Base-by-base conservation (phyloP, 129 eudicot species). In the Helichrysum umbraculigerum region DNA sequence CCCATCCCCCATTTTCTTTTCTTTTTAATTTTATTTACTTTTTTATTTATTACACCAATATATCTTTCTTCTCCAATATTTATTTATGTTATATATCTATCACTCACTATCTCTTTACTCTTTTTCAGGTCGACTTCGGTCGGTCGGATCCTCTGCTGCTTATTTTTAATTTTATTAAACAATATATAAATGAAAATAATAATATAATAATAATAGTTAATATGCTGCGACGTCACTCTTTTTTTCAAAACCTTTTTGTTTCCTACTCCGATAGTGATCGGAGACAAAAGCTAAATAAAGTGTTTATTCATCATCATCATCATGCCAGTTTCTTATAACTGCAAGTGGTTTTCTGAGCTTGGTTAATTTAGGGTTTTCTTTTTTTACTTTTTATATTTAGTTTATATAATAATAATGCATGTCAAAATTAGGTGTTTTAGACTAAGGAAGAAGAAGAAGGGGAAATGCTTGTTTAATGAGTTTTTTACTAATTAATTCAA, bases 111-210 rank as follows among this genome's bases (percentile, higher is more conserved):
- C 57, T 32, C 75, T 65, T 41, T 41, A 25, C 75, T 74, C 47
- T 58, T 66, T 74, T 68, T 80, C 79, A 72, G 79, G 74, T 73
- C 77, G 44, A 22, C 70, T 78, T 50, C 9, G 76, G 81, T 70
- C 76, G 83, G 68, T 41, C 68, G 67, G 33, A 71, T 70, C 81
- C 71, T 29, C 76, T 76, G 84, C 83, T 79, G 84, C 83, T 79
- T 42, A 19, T 37, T 73, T 30, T 71, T 19, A 54, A 50, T 33
- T 32, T 25, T 1, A 12, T 44, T 1, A 44, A 44, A 12, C 14
- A 11, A 3, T 12, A 11, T n/a, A n/a, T n/a, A n/a, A n/a, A n/a
- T n/a, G n/a, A n/a, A n/a, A n/a, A n/a, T n/a, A n/a, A n/a, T n/a
- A n/a, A n/a, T n/a, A n/a, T n/a, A n/a, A n/a, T n/a, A n/a, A n/a